phyloP scores from a whole-genome alignment of 805 yeast genomes.

The Wickerhamiella australiensis region DNA sequence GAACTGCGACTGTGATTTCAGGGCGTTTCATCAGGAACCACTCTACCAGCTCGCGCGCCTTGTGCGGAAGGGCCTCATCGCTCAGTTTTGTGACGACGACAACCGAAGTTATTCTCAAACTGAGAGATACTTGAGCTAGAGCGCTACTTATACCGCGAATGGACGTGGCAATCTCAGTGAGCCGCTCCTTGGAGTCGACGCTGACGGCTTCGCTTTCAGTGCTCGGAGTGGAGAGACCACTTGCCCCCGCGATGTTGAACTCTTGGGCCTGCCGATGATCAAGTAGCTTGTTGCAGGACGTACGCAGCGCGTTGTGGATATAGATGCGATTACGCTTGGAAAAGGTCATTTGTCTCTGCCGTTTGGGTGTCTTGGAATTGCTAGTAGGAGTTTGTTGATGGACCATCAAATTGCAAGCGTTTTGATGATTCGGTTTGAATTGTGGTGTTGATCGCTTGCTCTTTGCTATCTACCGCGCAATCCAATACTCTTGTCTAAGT shows the following conservation, averaged over 20 bases:
- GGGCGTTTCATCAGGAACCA: conserved; percentile 21
- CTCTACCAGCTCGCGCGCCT: conserved; percentile 17
- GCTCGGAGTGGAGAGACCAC: conserved; percentile 20
- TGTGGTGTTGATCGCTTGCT: too few species aligned
- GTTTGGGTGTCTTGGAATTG: background rate
- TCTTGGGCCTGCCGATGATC: background rate
- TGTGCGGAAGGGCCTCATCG: conserved; percentile 19
- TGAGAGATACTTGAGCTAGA: conserved; percentile 21
- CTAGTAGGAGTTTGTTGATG: background rate
- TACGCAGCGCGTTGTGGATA: conserved; percentile 5
- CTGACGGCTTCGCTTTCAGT: conserved; percentile 17
- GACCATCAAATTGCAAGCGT: background rate
- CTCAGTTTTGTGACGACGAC: conserved; percentile 22
- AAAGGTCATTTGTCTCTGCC: conserved; percentile 3
- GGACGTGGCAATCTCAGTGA: conserved; percentile 24
- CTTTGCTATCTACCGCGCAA: too few species aligned
- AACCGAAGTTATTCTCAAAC: conserved; percentile 20
- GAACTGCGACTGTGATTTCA: conserved; percentile 52
- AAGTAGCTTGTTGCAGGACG: conserved; percentile 6
- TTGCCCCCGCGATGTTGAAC: conserved; percentile 6
- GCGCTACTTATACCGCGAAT: conserved; percentile 25
- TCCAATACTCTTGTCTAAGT: too few species aligned
- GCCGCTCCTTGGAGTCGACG: conserved; percentile 24
- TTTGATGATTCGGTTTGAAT: background rate
- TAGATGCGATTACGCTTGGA: conserved; percentile 6